Base-by-base conservation (phyloP, 352 stramenopile genomes). In the Thraustochytrium sp. region DNA sequence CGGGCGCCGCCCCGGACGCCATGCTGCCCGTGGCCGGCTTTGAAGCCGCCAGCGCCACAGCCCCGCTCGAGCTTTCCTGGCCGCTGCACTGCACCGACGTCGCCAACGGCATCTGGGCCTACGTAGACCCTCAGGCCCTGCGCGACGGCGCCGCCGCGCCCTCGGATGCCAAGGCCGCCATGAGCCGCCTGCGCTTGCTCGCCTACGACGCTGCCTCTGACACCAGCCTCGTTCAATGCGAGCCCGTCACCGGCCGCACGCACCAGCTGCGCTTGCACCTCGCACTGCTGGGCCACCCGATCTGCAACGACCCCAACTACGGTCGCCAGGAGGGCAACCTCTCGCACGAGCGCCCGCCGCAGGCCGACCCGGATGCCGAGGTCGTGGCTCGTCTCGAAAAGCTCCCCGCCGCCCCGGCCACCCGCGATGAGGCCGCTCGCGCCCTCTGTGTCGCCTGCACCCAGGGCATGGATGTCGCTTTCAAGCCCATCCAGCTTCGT, bases 241-340 rank as follows among this genome's bases (percentile, higher is more conserved):
- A 96, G 76, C 95, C 95, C 4, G 88, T 95, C 51, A 98, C 96
- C 5, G 96, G 96, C 56, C 90, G 96, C 68, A 98, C 95, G 37
- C 96, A 99, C 88, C 96, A 99, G 87, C 98, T 99, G 85, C 93
- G 96, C 18, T 87, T 99, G 29, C 96, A 99, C 82, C 88, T 98
- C 55, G 94, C 98, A 83, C 88, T 96, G 26, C 87, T 96, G 34
- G 80, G 80, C 16, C 74, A 85, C 46, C 40, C 80, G 11, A 84
- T 85, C 37, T 46, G 85, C 21, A 46, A 84, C 8, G 80, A 85
- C 55, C 76, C 76, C 18, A 84, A 61, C 37, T 84, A 84, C 31
- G 76, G 62, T n/a, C n/a, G n/a, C 2, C 31, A 5, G 3, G 59
- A 56, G 18, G 75, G 75, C 9, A 56, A 84, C 49, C 55, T 84